Evolutionary conservation across 768 basidiomycete species (phyloP).

Genomic region (Epithele typhae): DNA sequence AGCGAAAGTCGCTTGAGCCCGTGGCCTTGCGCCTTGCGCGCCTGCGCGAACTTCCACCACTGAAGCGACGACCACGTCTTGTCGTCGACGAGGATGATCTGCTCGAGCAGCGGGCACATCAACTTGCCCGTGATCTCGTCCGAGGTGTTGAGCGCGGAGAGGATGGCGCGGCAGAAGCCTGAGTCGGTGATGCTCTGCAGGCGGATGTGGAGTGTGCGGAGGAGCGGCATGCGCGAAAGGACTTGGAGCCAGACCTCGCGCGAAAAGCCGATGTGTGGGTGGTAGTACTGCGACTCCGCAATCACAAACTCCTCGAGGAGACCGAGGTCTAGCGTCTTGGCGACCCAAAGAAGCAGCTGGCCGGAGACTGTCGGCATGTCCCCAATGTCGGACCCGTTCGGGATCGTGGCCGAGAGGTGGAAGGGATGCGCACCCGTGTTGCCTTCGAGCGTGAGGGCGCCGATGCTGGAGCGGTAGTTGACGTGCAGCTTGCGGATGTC

Average conservation of each 20-base stretch:
- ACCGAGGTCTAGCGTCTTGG: slow-evolving; percentile 19
- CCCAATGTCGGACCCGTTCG: slow-evolving; percentile 15
- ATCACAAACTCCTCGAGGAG: slow-evolving; percentile 24
- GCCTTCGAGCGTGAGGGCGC: slow-evolving; percentile 18
- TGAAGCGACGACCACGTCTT: slow-evolving; percentile 27
- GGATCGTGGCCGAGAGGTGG: slow-evolving; percentile 17
- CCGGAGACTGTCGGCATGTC: slow-evolving; percentile 25
- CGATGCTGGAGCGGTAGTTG: slow-evolving; percentile 15
- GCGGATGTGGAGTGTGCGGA: slow-evolving; percentile 21
- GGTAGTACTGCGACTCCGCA: slow-evolving; percentile 19
- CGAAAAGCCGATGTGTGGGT: slow-evolving; percentile 19
- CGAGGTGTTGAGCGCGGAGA: slow-evolving; percentile 19
- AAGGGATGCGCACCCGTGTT: slow-evolving; percentile 16
- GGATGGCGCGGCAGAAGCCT: slow-evolving; percentile 22
- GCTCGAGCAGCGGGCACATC: slow-evolving; percentile 22
- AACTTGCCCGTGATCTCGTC: slow-evolving; percentile 18
- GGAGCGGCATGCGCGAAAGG: slow-evolving; percentile 22
- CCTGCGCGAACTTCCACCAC: slow-evolving; percentile 22
- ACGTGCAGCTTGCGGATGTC: slow-evolving; percentile 22
- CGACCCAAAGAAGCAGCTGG: slow-evolving; percentile 18
- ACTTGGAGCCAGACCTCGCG: slow-evolving; percentile 21
- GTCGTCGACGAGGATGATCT: slow-evolving; percentile 21
- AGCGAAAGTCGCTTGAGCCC: slow-evolving; percentile 23
- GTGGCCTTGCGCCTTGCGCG: slow-evolving; percentile 17
- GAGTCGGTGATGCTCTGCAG: slow-evolving; percentile 20